These are phyloP conservation scores for Pleurotus citrinopileatus DNA, from an alignment of 768 basidiomycete genomes.

Conservation along the genomic window DNA sequence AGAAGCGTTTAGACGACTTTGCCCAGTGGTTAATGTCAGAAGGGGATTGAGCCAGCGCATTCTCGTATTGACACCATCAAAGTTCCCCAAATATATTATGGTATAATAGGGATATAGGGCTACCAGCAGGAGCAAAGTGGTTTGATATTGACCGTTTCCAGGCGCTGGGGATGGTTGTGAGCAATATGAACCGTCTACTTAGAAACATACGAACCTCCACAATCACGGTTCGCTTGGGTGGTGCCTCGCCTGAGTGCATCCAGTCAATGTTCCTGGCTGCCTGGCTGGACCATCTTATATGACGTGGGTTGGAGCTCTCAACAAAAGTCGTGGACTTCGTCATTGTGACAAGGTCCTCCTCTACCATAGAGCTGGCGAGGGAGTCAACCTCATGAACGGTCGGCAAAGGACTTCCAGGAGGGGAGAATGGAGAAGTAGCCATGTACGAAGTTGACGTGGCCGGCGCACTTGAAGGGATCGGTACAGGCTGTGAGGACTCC, in stretches of 20 bases:
- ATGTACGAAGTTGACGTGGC: conserved; percentile 16
- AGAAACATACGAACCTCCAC: conserved; percentile 52
- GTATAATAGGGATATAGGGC: conserved; percentile 15
- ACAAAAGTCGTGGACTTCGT: conserved; percentile 77
- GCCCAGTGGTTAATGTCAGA: conserved; percentile 84
- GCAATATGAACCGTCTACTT: background rate
- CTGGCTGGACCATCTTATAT: conserved; percentile 29
- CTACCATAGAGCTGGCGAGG: conserved; percentile 52
- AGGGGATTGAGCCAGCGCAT: conserved; percentile 68
- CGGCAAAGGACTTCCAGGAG: conserved; percentile 57
- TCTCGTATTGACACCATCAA: no score
- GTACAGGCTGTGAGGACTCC: conserved; percentile 34
- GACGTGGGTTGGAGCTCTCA: conserved; percentile 43
- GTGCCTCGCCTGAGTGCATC: conserved; percentile 38
- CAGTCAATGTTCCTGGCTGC: conserved; percentile 40
- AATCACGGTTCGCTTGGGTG: conserved; percentile 58
- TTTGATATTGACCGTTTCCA: conserved; percentile 68
- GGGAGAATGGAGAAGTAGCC: conserved; percentile 46
- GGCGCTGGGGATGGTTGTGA: conserved; percentile 41
- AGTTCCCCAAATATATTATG: conserved; percentile 7
- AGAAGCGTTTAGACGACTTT: conserved; percentile 84
- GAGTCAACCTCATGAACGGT: conserved; percentile 57
- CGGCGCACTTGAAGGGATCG: conserved; percentile 18
- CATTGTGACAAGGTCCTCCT: conserved; percentile 70
- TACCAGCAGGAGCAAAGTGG: conserved; percentile 77